Percentiles rank a stretch among this genome's conserved stretches.
Conservation (phyloP, 495 filamentous ascomycete genomes). For the Aspergillus mulundensis region DNA sequence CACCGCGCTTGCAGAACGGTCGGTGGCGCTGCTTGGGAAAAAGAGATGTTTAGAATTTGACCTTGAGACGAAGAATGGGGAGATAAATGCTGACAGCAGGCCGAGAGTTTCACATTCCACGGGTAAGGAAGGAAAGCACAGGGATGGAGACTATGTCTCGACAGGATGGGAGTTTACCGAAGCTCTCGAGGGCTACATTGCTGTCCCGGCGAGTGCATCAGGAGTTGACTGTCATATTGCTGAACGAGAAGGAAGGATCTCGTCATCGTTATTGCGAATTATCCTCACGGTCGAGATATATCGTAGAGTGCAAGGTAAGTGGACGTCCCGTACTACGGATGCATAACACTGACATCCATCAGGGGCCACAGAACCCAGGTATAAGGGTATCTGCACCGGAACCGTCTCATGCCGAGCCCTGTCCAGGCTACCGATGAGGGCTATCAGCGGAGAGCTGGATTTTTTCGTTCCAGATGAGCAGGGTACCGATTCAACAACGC, state of each 20-base stretch:
- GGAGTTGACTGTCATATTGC: background rate
- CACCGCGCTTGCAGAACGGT: constrained; percentile 61
- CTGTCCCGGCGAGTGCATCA: background rate
- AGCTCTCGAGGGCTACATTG: constrained; percentile 2
- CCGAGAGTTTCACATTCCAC: background rate
- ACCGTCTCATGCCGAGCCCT: constrained; percentile 59
- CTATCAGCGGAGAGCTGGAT: constrained; percentile 24
- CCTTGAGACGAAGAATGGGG: constrained; percentile 44
- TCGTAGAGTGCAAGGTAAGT: background rate
- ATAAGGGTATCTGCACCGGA: constrained; percentile 41
- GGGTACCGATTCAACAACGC: constrained; percentile 52
- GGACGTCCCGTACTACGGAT: background rate
- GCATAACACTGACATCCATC: background rate
- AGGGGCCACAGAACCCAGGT: background rate
- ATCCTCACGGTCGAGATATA: constrained; percentile 12
- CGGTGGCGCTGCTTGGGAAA: constrained; percentile 45
- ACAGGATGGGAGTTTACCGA: constrained; percentile 13
- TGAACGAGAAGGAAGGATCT: constrained; percentile 5
- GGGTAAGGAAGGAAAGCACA: background rate
- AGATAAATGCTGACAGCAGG: background rate
- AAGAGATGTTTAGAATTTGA: constrained; percentile 43
- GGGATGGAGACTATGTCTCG: background rate
- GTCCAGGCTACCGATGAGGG: constrained; percentile 51
- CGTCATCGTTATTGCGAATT: constrained; percentile 5
- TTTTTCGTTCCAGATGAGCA: constrained; percentile 48